Conservation (phyloP, 768 basidiomycete genomes). For the Russula sp. region DNA sequence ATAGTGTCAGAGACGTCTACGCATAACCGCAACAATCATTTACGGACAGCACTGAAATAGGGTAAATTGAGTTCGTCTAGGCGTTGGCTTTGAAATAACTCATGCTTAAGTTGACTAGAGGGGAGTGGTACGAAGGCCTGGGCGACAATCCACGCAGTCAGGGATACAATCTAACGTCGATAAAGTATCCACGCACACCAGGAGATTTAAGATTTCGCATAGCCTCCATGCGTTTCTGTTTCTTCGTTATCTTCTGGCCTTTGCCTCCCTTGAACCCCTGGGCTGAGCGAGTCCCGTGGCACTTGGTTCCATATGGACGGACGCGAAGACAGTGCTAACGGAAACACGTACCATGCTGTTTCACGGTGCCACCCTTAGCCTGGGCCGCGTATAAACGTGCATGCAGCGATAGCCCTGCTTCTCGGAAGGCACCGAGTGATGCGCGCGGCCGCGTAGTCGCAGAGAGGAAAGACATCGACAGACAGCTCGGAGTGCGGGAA, state of each 20-base stretch:
- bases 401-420: not conserved
- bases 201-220: constrained; percentile 10
- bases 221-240: constrained; percentile 1
- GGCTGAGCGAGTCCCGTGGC: not conserved
- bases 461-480: constrained; percentile 9
- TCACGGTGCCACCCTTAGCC: constrained; percentile 7
- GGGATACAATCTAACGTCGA: not conserved
- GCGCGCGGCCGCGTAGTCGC: not conserved
- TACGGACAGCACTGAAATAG: constrained; percentile 37
- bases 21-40: not conserved
- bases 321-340: not conserved
- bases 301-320: not conserved
- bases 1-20: not conserved
- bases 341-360: constrained; percentile 11
- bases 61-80: constrained; percentile 34
- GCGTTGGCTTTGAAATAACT: constrained; percentile 35
- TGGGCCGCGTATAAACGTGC: constrained; percentile 11
- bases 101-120: constrained; percentile 32
- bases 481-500: not conserved
- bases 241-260: constrained; percentile 4
- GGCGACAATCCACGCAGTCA: not conserved
- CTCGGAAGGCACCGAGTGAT: not conserved
- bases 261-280: constrained; percentile 17
- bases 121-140: constrained; percentile 42
- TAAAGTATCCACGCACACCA: constrained; percentile 9